Evolutionary conservation across 192 early-diverging fungal genomes (phyloP).

Genomic region (Coemansia sp.): DNA sequence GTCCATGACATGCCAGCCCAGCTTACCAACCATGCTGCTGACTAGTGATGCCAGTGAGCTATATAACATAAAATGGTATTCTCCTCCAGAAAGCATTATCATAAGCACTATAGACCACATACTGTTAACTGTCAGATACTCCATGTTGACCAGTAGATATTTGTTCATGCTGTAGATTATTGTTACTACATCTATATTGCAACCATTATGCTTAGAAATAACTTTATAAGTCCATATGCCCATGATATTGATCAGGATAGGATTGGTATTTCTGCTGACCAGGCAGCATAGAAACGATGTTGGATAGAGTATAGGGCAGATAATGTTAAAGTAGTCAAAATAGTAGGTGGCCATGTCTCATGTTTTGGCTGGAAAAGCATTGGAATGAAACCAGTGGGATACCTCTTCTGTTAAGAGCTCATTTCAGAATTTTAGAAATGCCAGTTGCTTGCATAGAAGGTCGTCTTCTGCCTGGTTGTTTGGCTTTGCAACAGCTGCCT

Average conservation of each 20-base stretch:
- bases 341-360: constrained; percentile 33
- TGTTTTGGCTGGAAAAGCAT: constrained; percentile 23
- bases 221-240: constrained; percentile 24
- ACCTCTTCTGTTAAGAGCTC: constrained; percentile 1
- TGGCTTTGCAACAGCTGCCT: background rate
- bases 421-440: background rate
- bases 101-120: constrained; percentile 32
- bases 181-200: constrained; percentile 18
- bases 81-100: constrained; percentile 36
- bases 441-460: background rate
- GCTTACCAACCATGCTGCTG: constrained; percentile 24
- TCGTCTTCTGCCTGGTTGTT: background rate
- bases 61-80: constrained; percentile 36
- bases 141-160: constrained; percentile 22
- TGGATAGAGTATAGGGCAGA: constrained; percentile 47
- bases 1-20: constrained; percentile 42
- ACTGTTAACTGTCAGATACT: constrained; percentile 24
- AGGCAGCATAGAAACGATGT: constrained; percentile 36
- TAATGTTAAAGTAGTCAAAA: constrained; percentile 45
- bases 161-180: constrained; percentile 17
- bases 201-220: constrained; percentile 24
- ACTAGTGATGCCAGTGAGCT: constrained; percentile 35
- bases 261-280: constrained; percentile 30
- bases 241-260: constrained; percentile 35
- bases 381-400: constrained; percentile 31